These are phyloP conservation scores for Cercospora janseana DNA, from an alignment of 2,329 filamentous ascomycete genomes.

Conservation along the genomic window DNA sequence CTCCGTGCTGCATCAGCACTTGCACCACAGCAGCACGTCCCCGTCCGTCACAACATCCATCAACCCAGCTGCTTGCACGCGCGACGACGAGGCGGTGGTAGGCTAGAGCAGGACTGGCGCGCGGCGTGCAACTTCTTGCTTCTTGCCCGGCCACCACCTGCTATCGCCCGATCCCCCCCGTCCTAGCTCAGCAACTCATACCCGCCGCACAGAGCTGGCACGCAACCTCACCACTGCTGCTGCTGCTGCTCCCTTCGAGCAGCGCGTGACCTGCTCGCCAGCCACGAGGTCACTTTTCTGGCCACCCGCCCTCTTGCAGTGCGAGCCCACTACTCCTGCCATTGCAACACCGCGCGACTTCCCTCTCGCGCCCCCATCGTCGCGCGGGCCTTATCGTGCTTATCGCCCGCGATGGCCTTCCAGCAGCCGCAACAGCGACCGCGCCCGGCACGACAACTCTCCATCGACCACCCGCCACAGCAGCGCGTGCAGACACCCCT, in stretches of 20 bases:
- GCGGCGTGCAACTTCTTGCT: no score
- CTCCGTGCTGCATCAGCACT: no score
- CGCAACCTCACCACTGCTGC: constrained; percentile 18
- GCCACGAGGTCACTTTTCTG: constrained; percentile 6
- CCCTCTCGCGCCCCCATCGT: neutral
- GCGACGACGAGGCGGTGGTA: no score
- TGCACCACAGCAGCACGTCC: no score
- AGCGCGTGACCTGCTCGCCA: constrained; percentile 13
- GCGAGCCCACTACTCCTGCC: neutral
- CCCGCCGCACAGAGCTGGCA: constrained; percentile 12
- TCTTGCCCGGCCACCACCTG: neutral
- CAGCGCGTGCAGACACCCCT: constrained; percentile 21
- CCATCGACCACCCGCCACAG: constrained; percentile 18
- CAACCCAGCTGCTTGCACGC: no score
- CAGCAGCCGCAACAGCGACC: constrained; percentile 28
- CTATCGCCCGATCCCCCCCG: neutral
- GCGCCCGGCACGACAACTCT: constrained; percentile 22
- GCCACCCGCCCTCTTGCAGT: no score
- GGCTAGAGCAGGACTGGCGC: no score
- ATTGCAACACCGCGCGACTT: constrained; percentile 3
- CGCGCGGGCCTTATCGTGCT: constrained; percentile 15
- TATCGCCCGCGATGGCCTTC: constrained; percentile 27
- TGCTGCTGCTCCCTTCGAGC: constrained; percentile 15
- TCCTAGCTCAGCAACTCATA: constrained; percentile 16
- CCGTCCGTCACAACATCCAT: no score